Evolutionary conservation across 305 asterid species (phyloP), one percentile per base, ranked within the genome.

Genomic region (Fraxinus paxiana): DNA sequence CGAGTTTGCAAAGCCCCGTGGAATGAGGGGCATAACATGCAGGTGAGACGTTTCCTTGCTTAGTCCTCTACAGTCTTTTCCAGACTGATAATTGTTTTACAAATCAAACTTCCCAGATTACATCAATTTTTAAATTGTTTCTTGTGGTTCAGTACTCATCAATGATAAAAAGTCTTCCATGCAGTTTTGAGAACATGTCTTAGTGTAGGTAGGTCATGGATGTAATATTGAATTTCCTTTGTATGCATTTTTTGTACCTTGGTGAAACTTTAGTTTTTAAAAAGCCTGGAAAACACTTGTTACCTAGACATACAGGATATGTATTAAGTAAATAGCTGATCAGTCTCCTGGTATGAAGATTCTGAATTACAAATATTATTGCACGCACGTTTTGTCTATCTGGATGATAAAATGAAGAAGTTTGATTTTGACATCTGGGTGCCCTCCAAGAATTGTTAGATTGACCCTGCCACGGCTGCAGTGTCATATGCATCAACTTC

Each of bases 331-430:
- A 54, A 33, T 87, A 88, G 90, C 81, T 82, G 79, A 84, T 79
- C 86, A 84, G 85, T 80, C 85, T 88, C 85, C 86, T 89, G 77
- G 87, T 84, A 65, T 85, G 67, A 77, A 86, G 83, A 84, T 77
- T 90, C 90, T 91, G 82, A 90, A 91, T 85, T 78, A 74, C 63
- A 80, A 84, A 85, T 90, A 88, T 77, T 86, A 84, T 90, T 92
- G 97, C 92, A 89, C 90, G 97, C 87, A 87, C 88, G 78, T 67
- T 63, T 80, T 77, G 85, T 63, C 85, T 84, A 77, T 88, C 83
- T 85, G 85, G 91, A 87, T 84, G 90, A 85, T 85, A 56, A 82
- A 90, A 81, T 82, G 93, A 82, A 87, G 91, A 87, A 84, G 82
- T 82, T 59, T 86, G 85, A 81, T 85, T 87, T 85, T 91, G 93